Evolutionary conservation across 768 basidiomycete species (phyloP), one percentile per base, ranked within the genome.

Genomic region (Hortiboletus flavorubellus): DNA sequence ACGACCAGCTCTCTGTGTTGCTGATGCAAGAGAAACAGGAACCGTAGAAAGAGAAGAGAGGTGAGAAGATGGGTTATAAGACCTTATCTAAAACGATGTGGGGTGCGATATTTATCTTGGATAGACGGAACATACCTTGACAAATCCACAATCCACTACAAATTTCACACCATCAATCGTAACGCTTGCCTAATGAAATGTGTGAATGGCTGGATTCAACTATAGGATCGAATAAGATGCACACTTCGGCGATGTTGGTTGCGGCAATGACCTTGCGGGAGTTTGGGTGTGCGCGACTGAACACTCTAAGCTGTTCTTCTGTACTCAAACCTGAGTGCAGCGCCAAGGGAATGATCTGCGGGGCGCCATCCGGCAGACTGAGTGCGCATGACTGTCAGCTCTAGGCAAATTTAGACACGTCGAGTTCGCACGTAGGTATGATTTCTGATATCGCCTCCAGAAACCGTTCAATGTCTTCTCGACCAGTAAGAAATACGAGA

Each of bases 141-240:
- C 95, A 65, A 93, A 93, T 15, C 97, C 97, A 55, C 85, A 86
- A 64, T 99, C 97, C 4, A 98, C 80, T 14, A 99, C 95, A 65
- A 86, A 98, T 60, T 88, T 89, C 57, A 98, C 86, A 4, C 95
- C 94, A 40, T 98, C 93, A 53, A 99, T 98, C 1, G 97, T 99
- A 23, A 99, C 89, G 67, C 91, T 94, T 15, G 97, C 95, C 91
- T 92, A 54, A 23, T 38, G 30, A 54, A 31, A 41, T 21, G 10
- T 7, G 34, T 58, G 37, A 37, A 51, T 43, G 26, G 26, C 29
- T 21, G 31, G 11, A 35, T 45, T 47, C 35, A 33, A n/a, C 26
- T 10, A 40, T 8, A 45, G 37, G 41, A 35, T 35, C 0, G 18
- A 16, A 45, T 8, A n/a, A 42, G 23, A 40, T 26, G 49, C 72